Base-by-base conservation (phyloP, 805 yeast genomes). In the Zygoascus flipseniorum region DNA sequence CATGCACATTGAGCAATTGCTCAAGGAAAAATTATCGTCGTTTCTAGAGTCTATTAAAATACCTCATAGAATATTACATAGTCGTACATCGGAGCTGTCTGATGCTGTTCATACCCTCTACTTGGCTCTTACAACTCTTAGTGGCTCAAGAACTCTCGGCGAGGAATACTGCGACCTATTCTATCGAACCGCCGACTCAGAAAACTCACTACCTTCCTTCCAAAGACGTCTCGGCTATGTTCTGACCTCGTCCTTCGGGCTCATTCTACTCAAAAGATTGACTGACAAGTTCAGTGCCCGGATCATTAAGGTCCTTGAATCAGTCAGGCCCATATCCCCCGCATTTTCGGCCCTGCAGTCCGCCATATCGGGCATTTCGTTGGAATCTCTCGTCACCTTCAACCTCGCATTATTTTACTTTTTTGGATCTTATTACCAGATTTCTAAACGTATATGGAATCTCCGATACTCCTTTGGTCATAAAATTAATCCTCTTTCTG, bases 391-490 rank as follows among this genome's bases (percentile, higher is more conserved):
- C 5, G 69, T 81, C 65, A 85, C 86, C 60, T 54, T 86, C 14
- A 95, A 92, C 65, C 68, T 89, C 50, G 92, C 96, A 0, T 39
- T 86, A 0, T 92, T 92, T 65, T 92, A 92, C 68, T 80, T 90
- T 62, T 76, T 75, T 45, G 98, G 97, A 1, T 77, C 82, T 31
- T 93, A 85, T 66, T 90, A 90, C 69, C 82, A 85, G 50, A 59
- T 89, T 4, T 78, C 86, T 1, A 89, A 89, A 61, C 72, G 98
- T 41, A 16, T 89, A 0, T 81, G 83, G 66, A 96, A 96, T 0
- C 65, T 92, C 65, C 71, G 96, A 41, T 92, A 92, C 65, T 90
- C 65, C 1, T 62, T 68, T 55, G 69, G 70, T 14, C 70, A 68
- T 54, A 54, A 62, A 14, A 59, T 63, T 8, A 62, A 64, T 46